Evolutionary conservation across 495 filamentous ascomycete species (phyloP).

Genomic region (Xylona heveae): DNA sequence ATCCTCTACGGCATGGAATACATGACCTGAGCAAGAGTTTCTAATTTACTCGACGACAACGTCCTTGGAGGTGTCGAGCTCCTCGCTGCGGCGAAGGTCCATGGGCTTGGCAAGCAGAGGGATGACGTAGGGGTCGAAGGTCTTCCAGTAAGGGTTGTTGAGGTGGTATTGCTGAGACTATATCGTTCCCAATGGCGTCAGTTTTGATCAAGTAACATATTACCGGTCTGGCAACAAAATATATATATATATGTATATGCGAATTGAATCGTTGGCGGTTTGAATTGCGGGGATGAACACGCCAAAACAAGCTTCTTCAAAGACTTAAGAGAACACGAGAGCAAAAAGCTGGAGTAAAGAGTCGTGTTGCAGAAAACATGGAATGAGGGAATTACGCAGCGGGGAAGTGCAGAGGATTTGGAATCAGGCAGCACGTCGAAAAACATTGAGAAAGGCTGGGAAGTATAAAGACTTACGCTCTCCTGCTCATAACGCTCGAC

Average conservation of each 20-base stretch:
- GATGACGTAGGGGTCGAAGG: conserved; percentile 43
- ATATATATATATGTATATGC: too few relatives aligned
- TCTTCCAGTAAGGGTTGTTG: conserved; percentile 49
- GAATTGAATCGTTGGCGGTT: too few relatives aligned
- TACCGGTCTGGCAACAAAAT: too few relatives aligned
- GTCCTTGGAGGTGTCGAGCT: conserved; percentile 24
- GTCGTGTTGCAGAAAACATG: too few relatives aligned
- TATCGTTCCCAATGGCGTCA: too few relatives aligned
- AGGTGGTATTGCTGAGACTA: conserved; percentile 39
- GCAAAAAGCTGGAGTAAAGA: too few relatives aligned
- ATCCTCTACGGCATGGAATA: too few relatives aligned
- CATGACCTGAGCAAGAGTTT: too few relatives aligned
- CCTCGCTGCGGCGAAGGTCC: conserved; percentile 40
- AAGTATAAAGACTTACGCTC: conserved; percentile 14
- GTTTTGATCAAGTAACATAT: too few relatives aligned
- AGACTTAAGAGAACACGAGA: too few relatives aligned
- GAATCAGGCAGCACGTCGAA: conserved; percentile 6
- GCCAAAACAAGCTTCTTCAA: too few relatives aligned
- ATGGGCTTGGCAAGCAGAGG: conserved; percentile 41
- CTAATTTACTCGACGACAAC: conserved; percentile 18
- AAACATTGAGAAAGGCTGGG: conserved; percentile 7
- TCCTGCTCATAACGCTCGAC: conserved; percentile 45
- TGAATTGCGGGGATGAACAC: too few relatives aligned
- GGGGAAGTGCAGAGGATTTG: conserved; percentile 6
- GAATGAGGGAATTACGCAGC: conserved; percentile 9